A percentile compares a stretch with the other conserved stretches of the same genome.
Conservation (phyloP, 1,284 basidiomycete species). For the Coniferiporia sulphurascens region DNA sequence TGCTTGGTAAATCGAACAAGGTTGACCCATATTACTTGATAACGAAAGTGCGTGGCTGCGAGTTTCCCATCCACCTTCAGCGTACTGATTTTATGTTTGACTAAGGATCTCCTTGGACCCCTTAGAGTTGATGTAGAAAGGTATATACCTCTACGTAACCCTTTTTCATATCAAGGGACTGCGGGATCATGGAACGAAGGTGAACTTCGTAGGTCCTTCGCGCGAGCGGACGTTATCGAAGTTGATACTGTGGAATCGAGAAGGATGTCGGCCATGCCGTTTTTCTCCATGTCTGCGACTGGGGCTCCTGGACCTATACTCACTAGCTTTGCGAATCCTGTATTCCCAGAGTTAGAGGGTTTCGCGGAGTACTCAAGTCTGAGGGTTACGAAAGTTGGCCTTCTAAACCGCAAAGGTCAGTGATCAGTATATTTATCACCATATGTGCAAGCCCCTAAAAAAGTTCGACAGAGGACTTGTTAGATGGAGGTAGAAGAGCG, state of each 20-base stretch:
- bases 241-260: conserved; percentile 39
- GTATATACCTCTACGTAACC: conserved; percentile 61
- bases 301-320: conserved; percentile 29
- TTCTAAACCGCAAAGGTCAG: conserved; percentile 72
- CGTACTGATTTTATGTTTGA: not conserved
- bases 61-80: conserved; percentile 23
- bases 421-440: not conserved
- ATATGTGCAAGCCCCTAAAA: not conserved
- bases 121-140: conserved; percentile 73
- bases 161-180: conserved; percentile 76
- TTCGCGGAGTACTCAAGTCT: conserved; percentile 37
- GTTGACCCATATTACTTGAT: conserved; percentile 94
- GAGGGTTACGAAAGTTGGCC: conserved; percentile 79
- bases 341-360: conserved; percentile 25
- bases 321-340: conserved; percentile 19
- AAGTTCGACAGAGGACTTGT: conserved; percentile 53
- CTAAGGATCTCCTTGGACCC: conserved; percentile 63
- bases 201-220: conserved; percentile 65
- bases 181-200: conserved; percentile 64
- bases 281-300: conserved; percentile 45
- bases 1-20: conserved; percentile 57
- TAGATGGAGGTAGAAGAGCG: conserved; percentile 74
- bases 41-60: conserved; percentile 45
- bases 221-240: conserved; percentile 60
- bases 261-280: conserved; percentile 36